phyloP scores from a whole-genome alignment of 768 basidiomycete species.

The Stropharia rugosoannulata region DNA sequence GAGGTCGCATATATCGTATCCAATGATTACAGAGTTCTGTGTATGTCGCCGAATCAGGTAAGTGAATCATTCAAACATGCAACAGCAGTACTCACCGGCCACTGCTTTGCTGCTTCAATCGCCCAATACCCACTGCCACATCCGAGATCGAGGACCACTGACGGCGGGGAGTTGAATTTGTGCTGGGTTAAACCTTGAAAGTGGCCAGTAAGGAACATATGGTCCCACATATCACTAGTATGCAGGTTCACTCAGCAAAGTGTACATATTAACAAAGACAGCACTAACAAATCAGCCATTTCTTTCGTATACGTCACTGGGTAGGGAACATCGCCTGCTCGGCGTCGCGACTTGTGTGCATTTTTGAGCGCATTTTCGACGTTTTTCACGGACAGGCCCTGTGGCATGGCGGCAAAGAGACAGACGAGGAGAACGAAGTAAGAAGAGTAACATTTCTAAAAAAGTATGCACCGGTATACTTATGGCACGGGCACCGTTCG shows the following conservation, averaged over 20 bases:
- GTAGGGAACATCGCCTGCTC: conserved; percentile 50
- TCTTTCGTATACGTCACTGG: conserved; percentile 50
- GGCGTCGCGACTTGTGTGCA: conserved; percentile 37
- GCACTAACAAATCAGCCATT: conserved; percentile 54
- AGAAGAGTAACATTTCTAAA: conserved; percentile 8
- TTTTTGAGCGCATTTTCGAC: conserved; percentile 45
- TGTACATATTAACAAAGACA: background rate
- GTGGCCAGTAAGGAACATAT: conserved; percentile 57
- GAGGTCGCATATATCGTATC: conserved; percentile 53
- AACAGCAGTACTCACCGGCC: conserved; percentile 47
- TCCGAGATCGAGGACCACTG: conserved; percentile 62
- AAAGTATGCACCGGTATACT: conserved; percentile 11
- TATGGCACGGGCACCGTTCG: conserved; percentile 1
- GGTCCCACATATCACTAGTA: conserved; percentile 69
- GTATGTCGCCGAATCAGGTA: background rate
- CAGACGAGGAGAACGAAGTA: conserved; percentile 4
- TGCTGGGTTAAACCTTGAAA: conserved; percentile 52
- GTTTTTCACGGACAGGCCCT: conserved; percentile 24
- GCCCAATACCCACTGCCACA: conserved; percentile 75
- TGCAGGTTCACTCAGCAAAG: background rate
- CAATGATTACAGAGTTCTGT: conserved; percentile 54
- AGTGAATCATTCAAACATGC: background rate
- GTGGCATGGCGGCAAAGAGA: conserved; percentile 12
- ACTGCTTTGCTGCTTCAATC: conserved; percentile 63
- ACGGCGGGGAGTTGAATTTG: conserved; percentile 50